A percentile compares a stretch with the other conserved stretches of the same genome.
These are phyloP conservation scores for Microcyclospora tardicrescens DNA, from an alignment of 2,329 filamentous ascomycete species.

Conservation along the genomic window DNA sequence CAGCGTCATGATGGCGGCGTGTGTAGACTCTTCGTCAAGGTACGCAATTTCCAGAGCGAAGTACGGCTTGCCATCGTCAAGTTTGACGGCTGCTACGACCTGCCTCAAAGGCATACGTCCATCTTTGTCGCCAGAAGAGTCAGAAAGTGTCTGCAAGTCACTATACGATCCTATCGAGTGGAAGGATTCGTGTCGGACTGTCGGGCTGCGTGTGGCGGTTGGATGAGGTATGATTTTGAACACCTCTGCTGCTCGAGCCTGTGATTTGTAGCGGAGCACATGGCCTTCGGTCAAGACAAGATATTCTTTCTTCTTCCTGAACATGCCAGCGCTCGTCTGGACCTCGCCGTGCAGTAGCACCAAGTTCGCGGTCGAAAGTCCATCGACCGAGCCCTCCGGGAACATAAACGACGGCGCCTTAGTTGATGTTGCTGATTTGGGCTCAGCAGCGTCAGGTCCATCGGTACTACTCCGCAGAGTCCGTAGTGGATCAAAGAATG, in stretches of 20 bases:
- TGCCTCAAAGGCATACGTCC: slow-evolving; percentile 49
- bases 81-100: slow-evolving; percentile 52
- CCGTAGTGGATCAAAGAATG: slow-evolving; percentile 45
- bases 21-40: slow-evolving; percentile 50
- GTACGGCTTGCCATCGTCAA: slow-evolving; percentile 54
- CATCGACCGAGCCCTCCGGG: slow-evolving; percentile 19
- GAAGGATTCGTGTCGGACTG: slow-evolving; percentile 38
- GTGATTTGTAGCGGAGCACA: slow-evolving; percentile 55
- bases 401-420: slow-evolving; percentile 35
- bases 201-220: slow-evolving; percentile 27
- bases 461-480: slow-evolving; percentile 20
- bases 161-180: slow-evolving; percentile 43
- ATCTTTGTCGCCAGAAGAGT: slow-evolving; percentile 40
- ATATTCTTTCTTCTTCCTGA: slow-evolving; percentile 56
- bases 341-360: slow-evolving; percentile 57
- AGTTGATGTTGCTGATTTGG: slow-evolving; percentile 41
- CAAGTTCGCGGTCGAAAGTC: slow-evolving; percentile 21
- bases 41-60: slow-evolving; percentile 56
- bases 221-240: slow-evolving; percentile 37
- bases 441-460: no score
- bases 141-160: slow-evolving; percentile 44
- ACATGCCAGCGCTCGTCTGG: slow-evolving; percentile 56
- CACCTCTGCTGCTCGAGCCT: slow-evolving; percentile 50
- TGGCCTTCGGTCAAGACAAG: slow-evolving; percentile 58
- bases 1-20: slow-evolving; percentile 49